Base-by-base conservation (phyloP, 306 rosid species). In the Vigna reflexopilosa region DNA sequence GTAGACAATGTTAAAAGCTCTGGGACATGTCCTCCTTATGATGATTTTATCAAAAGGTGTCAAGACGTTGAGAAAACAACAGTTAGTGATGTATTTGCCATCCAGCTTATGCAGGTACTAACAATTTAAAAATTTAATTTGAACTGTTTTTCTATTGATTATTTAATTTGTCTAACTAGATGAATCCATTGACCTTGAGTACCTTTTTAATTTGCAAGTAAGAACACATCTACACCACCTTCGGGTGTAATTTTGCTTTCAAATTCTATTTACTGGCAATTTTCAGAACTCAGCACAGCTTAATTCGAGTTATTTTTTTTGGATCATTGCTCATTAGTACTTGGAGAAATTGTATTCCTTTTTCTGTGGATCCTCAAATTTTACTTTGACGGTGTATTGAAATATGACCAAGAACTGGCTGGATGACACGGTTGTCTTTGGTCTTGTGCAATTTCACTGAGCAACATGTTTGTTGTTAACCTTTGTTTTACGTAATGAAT, bases 31-130 rank as follows among this genome's bases (percentile, higher is more conserved):
- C 92, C 98, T 77, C 79, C 87, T 67, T 85, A 74, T 77, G 83
- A 82, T 67, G 95, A 90, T 55, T 95, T 92, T 83, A 48, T 91
- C 61, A 85, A 48, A 81, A 84, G 90, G 82, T 95, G 97, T 83
- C 91, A 90, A 82, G 97, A 92, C 75, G 73, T 89, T 48, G 97
- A 89, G 22, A 92, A 92, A 85, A 82, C 90, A 89, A 91, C 95
- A 16, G 92, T 95, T 81, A 92, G 94, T 61, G 98, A 95, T 67
- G 92, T 95, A 64, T 95, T 95, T 86, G 91, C 97, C 58, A 82
- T 81, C 83, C 98, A 95, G 84, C 98, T 95, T 65, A 95, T 92
- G 98, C 98, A 95, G 98, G 98, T 95, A 83, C 34, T 58, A 28
- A 28, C 61, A 7, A 59, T 67, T 72, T 30, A 1, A 36, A 62